Evolutionary conservation across 2,329 filamentous ascomycete species (phyloP).

Genomic region (Neocatenulostroma microsporum): DNA sequence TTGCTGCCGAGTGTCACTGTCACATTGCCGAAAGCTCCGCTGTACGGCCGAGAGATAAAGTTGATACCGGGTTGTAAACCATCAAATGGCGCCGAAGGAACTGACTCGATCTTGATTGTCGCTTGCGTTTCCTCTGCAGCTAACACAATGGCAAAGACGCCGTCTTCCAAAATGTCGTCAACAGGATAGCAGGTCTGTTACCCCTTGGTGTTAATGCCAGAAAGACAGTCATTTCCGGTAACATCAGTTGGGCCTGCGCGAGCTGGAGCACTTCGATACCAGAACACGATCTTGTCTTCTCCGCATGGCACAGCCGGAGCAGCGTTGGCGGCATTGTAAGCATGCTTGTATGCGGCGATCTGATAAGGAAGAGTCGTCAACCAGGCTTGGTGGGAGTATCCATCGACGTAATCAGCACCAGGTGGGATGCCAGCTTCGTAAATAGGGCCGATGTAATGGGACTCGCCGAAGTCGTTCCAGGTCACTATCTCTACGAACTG

Average conservation of each 20-base stretch:
- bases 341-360: slow-evolving; percentile 45
- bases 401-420: slow-evolving; percentile 8
- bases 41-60: slow-evolving; percentile 27
- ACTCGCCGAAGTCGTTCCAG: slow-evolving; percentile 56
- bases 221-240: slow-evolving; percentile 19
- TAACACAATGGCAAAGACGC: slow-evolving; percentile 39
- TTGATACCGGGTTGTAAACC: slow-evolving; percentile 15
- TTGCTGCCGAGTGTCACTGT: slow-evolving; percentile 29
- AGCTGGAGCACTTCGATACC: slow-evolving; percentile 38
- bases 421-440: slow-evolving; percentile 5
- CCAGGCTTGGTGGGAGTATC: slow-evolving; percentile 42
- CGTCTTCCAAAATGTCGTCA: slow-evolving; percentile 34
- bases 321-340: slow-evolving; percentile 9
- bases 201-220: slow-evolving; percentile 28
- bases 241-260: slow-evolving; percentile 33
- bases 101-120: slow-evolving; percentile 32
- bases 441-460: slow-evolving; percentile 44
- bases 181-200: slow-evolving; percentile 15
- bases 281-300: slow-evolving; percentile 31
- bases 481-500: slow-evolving; percentile 50
- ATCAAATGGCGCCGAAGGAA: slow-evolving; percentile 18
- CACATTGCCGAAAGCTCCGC: slow-evolving; percentile 34
- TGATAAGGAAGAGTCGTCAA: slow-evolving; percentile 44
- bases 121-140: slow-evolving; percentile 27
- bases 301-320: slow-evolving; percentile 15